Evolutionary conservation across 768 basidiomycete species (phyloP).

Genomic region (Tulasnella calospora): DNA sequence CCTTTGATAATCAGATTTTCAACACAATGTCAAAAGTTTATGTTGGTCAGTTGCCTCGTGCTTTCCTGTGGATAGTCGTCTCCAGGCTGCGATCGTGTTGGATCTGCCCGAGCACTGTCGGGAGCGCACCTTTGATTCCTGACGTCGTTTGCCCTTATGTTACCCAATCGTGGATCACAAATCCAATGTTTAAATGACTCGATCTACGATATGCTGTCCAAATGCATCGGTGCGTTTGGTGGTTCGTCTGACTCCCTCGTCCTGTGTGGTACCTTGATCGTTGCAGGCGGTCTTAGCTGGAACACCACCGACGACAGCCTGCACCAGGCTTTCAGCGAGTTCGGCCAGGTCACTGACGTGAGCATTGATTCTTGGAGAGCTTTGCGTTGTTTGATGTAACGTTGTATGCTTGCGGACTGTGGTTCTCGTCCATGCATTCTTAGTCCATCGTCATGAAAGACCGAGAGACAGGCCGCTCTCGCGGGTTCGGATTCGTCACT

Average conservation of each 20-base stretch:
- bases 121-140: slow-evolving; percentile 2
- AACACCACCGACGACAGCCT: slow-evolving; percentile 91
- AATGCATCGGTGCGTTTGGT: slow-evolving; percentile 32
- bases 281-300: slow-evolving; percentile 88
- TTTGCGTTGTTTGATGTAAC: slow-evolving; percentile 5
- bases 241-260: slow-evolving; percentile 41
- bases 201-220: slow-evolving; percentile 39
- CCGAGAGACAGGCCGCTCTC: slow-evolving; percentile 93
- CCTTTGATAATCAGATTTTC: not conserved
- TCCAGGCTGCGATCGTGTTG: not conserved
- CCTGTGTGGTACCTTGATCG: slow-evolving; percentile 39
- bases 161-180: not conserved
- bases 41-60: not conserved
- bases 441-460: slow-evolving; percentile 98
- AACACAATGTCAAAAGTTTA: not conserved
- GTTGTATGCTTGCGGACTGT: slow-evolving; percentile 28
- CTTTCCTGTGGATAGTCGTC: not conserved
- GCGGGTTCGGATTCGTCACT: slow-evolving; percentile 96
- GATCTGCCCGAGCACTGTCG: not conserved
- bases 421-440: not conserved
- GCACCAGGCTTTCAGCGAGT: slow-evolving; percentile 79
- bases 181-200: not conserved
- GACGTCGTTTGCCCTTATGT: not conserved
- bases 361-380: slow-evolving; percentile 41
- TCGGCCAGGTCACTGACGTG: slow-evolving; percentile 86